Base-by-base conservation (phyloP, 371 early-diverging fungal species). In the Mucor sp. region DNA sequence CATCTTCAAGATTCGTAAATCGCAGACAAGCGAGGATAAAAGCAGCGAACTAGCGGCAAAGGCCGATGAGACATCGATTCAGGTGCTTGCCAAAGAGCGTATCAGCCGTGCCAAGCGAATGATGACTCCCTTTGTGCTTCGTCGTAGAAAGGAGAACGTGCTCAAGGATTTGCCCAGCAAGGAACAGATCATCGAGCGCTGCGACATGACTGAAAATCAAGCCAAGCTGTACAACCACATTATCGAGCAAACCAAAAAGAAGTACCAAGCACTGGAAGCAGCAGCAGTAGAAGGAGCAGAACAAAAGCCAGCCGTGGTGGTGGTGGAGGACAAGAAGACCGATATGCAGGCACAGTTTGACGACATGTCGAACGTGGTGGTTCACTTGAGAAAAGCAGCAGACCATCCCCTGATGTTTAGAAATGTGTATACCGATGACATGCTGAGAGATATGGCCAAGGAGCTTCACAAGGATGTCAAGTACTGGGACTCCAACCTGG, bases 401-500 rank as follows among this genome's bases (percentile, higher is more conserved):
- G 89, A 91, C 64, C 97, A 97, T 67, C 96, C 95, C 4, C 72
- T 97, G 69, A 76, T 97, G 6, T 82, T 93, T 68, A 80, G 97
- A 37, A 72, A 85, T 48, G 64, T 79, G 4, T 96, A 92, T 74
- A 78, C 76, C 0, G 86, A 87, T 63, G 76, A 62, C 0, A 76
- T 75, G 55, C 58, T 95, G 4, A 70, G 75, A 62, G 68, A 75
- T 19, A 94, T 96, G 90, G 84, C 94, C 23, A 85, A 84, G 62
- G 73, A 67, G 23, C 84, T 95, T 17, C 82, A 67, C 67, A 77
- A 72, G 39, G 81, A 81, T 61, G 81, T 79, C 5, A 70, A 74
- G 48, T 81, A 79, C 66, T 85, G 86, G 69, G 95, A 94, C 62
- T 87, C 93, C 3, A 83, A 87, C 27, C 83, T 86, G 65, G 77